These are phyloP conservation scores for Clavaria fumosa DNA, from an alignment of 768 basidiomycete species.

Conservation along the genomic window DNA sequence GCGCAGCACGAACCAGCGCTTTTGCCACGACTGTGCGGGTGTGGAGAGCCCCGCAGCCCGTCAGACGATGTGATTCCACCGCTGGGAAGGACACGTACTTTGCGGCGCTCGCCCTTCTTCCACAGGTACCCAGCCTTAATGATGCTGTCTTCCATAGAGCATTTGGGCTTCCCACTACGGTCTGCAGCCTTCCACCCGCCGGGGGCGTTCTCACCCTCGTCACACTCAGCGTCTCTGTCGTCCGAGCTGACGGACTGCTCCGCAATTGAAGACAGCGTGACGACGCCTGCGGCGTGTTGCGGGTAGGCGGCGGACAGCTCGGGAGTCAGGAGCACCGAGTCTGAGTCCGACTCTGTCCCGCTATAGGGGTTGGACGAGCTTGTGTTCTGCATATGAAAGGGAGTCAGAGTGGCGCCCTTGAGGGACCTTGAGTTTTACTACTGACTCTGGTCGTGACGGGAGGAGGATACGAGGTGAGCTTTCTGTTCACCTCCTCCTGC, in stretches of 20 bases:
- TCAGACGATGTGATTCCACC: too few relatives aligned
- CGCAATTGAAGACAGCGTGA: constrained; percentile 58
- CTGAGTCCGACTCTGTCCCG: constrained; percentile 65
- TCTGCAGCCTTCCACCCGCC: constrained; percentile 49
- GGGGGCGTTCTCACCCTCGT: constrained; percentile 44
- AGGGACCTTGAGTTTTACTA: too few relatives aligned
- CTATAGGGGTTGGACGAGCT: too few relatives aligned
- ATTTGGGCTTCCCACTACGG: constrained; percentile 25
- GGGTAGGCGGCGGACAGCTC: constrained; percentile 19
- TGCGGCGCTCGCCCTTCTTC: constrained; percentile 96
- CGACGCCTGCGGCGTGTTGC: background rate
- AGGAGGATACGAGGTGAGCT: too few relatives aligned
- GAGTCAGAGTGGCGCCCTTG: too few relatives aligned
- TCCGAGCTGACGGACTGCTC: constrained; percentile 56
- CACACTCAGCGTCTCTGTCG: constrained; percentile 64
- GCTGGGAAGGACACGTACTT: constrained; percentile 45
- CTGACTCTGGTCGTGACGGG: too few relatives aligned
- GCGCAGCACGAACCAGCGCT: constrained; percentile 93
- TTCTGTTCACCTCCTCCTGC: constrained; percentile 74
- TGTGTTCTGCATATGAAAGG: too few relatives aligned
- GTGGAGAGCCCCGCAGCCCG: too few relatives aligned
- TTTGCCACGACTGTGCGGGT: constrained; percentile 83
- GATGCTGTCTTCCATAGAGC: constrained; percentile 48
- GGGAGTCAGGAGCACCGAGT: constrained; percentile 49
- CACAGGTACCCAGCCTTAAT: constrained; percentile 88